Conservation (phyloP, 208 protist species). For the Acanthamoeba castellanii region DNA sequence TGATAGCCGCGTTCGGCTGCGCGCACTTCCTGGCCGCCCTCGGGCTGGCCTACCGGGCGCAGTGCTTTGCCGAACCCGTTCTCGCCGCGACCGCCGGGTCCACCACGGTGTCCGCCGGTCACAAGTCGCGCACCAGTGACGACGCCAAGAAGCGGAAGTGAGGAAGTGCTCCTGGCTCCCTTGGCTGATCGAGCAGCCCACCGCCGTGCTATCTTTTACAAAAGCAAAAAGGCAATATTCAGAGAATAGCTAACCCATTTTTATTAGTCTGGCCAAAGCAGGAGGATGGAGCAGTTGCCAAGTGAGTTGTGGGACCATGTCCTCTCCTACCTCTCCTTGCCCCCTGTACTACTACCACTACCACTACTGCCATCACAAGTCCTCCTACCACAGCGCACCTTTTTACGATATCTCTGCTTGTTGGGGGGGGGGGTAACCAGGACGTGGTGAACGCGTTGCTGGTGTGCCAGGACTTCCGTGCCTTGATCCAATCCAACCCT, state of each 20-base stretch:
- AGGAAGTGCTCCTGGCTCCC: not conserved
- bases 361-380: no score
- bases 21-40: conserved; percentile 71
- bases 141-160: not conserved
- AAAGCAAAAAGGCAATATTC: no score
- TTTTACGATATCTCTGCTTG: no score
- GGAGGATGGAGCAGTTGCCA: not conserved
- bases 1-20: conserved; percentile 81
- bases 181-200: not conserved
- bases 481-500: not conserved
- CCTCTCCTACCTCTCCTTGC: not conserved
- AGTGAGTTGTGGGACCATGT: not conserved
- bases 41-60: not conserved
- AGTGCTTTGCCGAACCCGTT: not conserved
- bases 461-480: conserved; percentile 1
- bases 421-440: not conserved
- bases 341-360: not conserved
- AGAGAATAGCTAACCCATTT: no score
- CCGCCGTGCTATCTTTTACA: not conserved
- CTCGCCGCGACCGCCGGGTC: not conserved
- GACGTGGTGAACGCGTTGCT: not conserved
- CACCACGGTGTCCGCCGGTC: not conserved
- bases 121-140: not conserved
- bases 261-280: no score
- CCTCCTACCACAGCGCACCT: no score